phyloP scores from a whole-genome alignment of 352 stramenopile genomes.

The Phytophthora pluvialis region DNA sequence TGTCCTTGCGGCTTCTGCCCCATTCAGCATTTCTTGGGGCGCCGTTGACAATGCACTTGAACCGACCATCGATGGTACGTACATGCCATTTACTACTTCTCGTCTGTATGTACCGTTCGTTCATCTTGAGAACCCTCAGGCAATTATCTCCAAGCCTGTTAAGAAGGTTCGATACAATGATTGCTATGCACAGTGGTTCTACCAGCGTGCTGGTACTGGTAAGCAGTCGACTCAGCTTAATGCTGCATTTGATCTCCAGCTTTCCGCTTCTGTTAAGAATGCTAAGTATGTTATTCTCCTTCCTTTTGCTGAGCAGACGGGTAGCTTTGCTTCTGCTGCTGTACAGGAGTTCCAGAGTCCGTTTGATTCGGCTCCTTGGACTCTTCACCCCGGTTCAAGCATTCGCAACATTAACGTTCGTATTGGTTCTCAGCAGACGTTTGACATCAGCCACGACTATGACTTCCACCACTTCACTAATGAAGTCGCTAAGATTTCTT shows the following conservation, averaged over 20 bases:
- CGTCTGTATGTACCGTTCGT: too few relatives aligned
- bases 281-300: neutral
- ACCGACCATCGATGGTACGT: neutral
- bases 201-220: too few relatives aligned
- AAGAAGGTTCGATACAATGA: too few relatives aligned
- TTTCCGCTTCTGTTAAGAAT: too few relatives aligned
- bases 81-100: conserved; percentile 3
- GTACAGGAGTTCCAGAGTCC: conserved; percentile 3
- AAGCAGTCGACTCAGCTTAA: too few relatives aligned
- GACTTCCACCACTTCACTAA: neutral
- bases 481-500: neutral
- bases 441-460: too few relatives aligned
- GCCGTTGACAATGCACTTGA: conserved; percentile 8
- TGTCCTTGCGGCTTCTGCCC: neutral
- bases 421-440: neutral
- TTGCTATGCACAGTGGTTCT: too few relatives aligned
- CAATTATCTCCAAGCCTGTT: too few relatives aligned
- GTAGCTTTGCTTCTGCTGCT: conserved; percentile 1
- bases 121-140: too few relatives aligned
- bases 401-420: conserved; percentile 10
- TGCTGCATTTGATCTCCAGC: too few relatives aligned
- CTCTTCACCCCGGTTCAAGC: neutral
- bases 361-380: conserved; percentile 2
- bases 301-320: conserved; percentile 2
- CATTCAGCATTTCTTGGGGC: neutral